phyloP scores from a whole-genome alignment of 768 basidiomycete species.

The Naganishia vaughanmartiniae region DNA sequence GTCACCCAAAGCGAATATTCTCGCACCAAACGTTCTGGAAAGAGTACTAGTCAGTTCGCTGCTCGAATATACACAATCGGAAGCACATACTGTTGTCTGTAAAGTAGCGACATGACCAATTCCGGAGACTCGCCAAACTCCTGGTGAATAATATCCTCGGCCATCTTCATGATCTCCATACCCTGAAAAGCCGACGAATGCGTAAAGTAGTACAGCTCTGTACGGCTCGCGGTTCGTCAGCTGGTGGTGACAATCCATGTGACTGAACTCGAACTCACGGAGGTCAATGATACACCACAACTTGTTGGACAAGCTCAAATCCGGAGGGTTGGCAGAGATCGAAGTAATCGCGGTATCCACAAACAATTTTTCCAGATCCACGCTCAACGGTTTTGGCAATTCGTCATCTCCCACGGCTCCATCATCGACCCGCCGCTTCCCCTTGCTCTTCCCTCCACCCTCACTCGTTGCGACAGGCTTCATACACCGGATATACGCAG shows the following conservation, averaged over 20 bases:
- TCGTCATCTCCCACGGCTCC: background rate
- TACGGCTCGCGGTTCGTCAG: background rate
- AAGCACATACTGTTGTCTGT: slow-evolving; percentile 9
- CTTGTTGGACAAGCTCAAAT: slow-evolving; percentile 14
- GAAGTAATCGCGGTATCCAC: slow-evolving; percentile 9
- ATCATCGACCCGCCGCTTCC: background rate
- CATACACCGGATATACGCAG: slow-evolving; percentile 16
- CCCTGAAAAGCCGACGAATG: slow-evolving; percentile 14
- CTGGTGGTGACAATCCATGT: background rate
- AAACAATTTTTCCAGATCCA: slow-evolving; percentile 16
- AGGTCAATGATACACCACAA: slow-evolving; percentile 23
- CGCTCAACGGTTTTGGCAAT: slow-evolving; percentile 12
- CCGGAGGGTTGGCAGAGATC: slow-evolving; percentile 5
- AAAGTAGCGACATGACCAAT: slow-evolving; percentile 20
- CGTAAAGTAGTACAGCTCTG: slow-evolving; percentile 25
- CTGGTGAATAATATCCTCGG: slow-evolving; percentile 17
- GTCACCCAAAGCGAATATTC: slow-evolving; percentile 6
- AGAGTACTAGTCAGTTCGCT: too few relatives aligned
- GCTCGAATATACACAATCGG: too few relatives aligned
- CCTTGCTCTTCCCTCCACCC: background rate
- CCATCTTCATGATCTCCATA: slow-evolving; percentile 25
- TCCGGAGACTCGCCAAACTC: slow-evolving; percentile 20
- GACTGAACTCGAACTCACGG: background rate
- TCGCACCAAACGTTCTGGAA: slow-evolving; percentile 11
- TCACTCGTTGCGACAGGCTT: background rate